phyloP scores from a whole-genome alignment of 2,329 filamentous ascomycete genomes.

The Plenodomus lindquistii region DNA sequence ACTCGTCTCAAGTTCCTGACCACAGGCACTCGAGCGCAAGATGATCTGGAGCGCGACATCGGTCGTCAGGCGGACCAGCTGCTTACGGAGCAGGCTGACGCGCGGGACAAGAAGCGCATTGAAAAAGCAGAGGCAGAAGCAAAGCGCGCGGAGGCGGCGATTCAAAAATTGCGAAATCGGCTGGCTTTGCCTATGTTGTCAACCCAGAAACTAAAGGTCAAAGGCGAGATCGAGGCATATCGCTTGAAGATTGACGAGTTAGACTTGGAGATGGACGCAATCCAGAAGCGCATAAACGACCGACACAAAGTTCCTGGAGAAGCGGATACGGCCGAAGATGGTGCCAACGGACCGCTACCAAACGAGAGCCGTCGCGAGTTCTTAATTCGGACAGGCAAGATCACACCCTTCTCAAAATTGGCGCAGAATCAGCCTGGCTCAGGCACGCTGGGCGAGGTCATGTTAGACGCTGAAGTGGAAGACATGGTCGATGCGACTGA shows the following conservation, averaged over 20 bases:
- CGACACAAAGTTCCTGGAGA: conserved; percentile 63
- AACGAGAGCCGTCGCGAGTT: conserved; percentile 87
- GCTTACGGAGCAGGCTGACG: conserved; percentile 64
- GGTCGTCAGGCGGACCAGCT: conserved; percentile 65
- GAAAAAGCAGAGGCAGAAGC: conserved; percentile 58
- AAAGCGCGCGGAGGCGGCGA: conserved; percentile 67
- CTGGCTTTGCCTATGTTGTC: conserved; percentile 59
- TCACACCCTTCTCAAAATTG: conserved; percentile 89
- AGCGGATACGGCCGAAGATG: conserved; percentile 47
- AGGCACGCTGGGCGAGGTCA: conserved; percentile 73
- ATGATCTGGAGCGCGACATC: conserved; percentile 89
- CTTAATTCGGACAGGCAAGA: conserved; percentile 93
- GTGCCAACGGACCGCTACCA: conserved; percentile 65
- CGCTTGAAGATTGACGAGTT: conserved; percentile 67
- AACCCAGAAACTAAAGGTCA: conserved; percentile 61
- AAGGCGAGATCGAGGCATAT: conserved; percentile 68
- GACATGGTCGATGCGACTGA: conserved; percentile 52
- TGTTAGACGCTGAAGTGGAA: conserved; percentile 82
- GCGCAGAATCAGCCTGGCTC: conserved; percentile 65
- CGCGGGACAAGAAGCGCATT: conserved; percentile 65
- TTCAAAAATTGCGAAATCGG: conserved; percentile 62
- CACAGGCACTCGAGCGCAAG: conserved; percentile 70
- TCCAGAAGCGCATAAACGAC: conserved; percentile 77
- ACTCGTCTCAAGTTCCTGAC: conserved; percentile 45
- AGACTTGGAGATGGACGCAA: conserved; percentile 75